Conservation (phyloP, 1,284 basidiomycete species). For the Coniferiporia weirii region DNA sequence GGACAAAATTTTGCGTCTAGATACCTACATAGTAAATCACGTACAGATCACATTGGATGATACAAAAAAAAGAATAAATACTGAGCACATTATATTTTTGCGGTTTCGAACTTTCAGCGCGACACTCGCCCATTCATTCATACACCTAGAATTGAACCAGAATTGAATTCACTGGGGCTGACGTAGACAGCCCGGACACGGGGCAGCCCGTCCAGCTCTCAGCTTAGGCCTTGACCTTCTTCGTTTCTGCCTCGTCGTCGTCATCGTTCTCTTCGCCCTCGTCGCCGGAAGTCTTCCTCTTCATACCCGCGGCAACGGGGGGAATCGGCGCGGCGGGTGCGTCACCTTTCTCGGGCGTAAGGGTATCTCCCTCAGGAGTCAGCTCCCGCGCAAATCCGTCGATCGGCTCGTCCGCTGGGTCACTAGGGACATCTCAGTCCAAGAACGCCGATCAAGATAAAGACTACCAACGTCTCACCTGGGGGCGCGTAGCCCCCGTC, state of each 20-base stretch:
- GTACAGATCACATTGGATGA: neutral
- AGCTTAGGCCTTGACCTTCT: slow-evolving; percentile 11
- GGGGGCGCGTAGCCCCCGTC: slow-evolving; percentile 16
- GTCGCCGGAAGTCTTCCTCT: slow-evolving; percentile 17
- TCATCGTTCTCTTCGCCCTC: slow-evolving; percentile 11
- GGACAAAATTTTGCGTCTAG: no score
- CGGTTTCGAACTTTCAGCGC: neutral
- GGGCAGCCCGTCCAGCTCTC: neutral
- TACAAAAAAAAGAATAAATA: slow-evolving; percentile 2
- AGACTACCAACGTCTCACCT: slow-evolving; percentile 1
- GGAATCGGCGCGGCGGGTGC: neutral
- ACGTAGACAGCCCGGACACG: neutral
- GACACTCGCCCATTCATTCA: neutral
- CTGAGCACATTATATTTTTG: slow-evolving; percentile 1
- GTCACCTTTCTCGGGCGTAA: neutral
- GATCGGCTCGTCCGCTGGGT: slow-evolving; percentile 16
- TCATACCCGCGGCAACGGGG: slow-evolving; percentile 3
- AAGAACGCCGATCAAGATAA: neutral
- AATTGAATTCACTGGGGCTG: no score
- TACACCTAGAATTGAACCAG: no score
- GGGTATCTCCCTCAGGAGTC: neutral
- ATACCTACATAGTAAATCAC: neutral
- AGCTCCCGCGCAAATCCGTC: slow-evolving; percentile 11
- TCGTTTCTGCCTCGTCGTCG: slow-evolving; percentile 11
- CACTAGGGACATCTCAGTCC: neutral